Conservation (phyloP, 31 red algal species). For the Asparagopsis taxiformis region DNA sequence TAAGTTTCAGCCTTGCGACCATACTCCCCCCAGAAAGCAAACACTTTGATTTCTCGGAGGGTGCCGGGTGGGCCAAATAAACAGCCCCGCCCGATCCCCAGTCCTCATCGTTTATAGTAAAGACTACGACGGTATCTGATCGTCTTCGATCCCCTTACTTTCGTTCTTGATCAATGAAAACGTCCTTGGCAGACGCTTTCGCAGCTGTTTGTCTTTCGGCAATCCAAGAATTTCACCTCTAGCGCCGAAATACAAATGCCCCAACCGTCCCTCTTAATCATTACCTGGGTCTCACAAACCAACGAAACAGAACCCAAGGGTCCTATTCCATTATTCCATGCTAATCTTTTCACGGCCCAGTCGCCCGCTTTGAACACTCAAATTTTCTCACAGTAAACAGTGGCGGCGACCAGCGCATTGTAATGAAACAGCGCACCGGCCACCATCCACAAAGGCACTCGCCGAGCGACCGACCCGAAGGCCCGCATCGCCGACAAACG, state of each 20-base stretch:
- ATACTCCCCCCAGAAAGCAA: too few relatives aligned
- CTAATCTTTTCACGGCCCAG: constrained; percentile 75
- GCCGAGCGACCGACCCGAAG: constrained; percentile 21
- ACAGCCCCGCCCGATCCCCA: too few relatives aligned
- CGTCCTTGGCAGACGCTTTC: constrained; percentile 83
- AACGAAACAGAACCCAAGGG: constrained; percentile 52
- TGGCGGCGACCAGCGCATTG: constrained; percentile 12
- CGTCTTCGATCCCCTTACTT: too few relatives aligned
- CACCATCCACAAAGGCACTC: constrained; percentile 43
- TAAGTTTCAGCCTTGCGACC: too few relatives aligned
- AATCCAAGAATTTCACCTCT: too few relatives aligned
- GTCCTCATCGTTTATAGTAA: constrained; percentile 38
- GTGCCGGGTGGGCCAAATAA: too few relatives aligned
- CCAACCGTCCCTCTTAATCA: constrained; percentile 78
- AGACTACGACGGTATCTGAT: constrained; percentile 68
- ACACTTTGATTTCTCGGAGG: too few relatives aligned
- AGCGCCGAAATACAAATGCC: constrained; percentile 76
- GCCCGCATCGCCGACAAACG: constrained; percentile 21
- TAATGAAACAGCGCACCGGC: constrained; percentile 14
- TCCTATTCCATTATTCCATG: constrained; percentile 90
- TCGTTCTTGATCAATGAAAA: too few relatives aligned
- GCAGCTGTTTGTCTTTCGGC: constrained; percentile 61
- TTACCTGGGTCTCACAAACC: constrained; percentile 50
- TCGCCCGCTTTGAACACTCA: constrained; percentile 78
- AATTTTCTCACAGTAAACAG: constrained; percentile 83